phyloP scores from a whole-genome alignment of 2,329 filamentous ascomycete genomes.

The Claviceps africana region DNA sequence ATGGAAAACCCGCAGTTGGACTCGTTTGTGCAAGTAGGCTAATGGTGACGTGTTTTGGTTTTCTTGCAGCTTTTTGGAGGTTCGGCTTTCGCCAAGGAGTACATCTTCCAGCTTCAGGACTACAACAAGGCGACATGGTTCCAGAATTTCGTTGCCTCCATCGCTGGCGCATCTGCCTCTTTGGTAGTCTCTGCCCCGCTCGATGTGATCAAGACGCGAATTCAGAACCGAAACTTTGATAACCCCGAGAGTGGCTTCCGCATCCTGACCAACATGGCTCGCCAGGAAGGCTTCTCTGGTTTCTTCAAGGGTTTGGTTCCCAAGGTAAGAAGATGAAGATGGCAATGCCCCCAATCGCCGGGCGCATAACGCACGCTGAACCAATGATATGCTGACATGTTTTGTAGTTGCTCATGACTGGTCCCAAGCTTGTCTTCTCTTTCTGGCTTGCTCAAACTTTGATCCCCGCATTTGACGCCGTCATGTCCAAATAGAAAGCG shows the following conservation, averaged over 20 bases:
- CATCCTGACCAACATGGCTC: conserved; percentile 85
- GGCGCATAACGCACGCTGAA: conserved; percentile 2
- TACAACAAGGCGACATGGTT: conserved; percentile 92
- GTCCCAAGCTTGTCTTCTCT: conserved; percentile 96
- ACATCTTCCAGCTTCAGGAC: conserved; percentile 75
- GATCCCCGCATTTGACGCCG: conserved; percentile 72
- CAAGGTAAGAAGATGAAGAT: conserved; percentile 39
- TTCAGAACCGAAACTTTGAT: conserved; percentile 97
- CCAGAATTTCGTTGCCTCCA: conserved; percentile 95
- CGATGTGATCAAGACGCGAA: conserved; percentile 95
- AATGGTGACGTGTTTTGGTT: background rate
- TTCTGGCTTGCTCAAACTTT: conserved; percentile 99
- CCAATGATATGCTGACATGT: conserved; percentile 6
- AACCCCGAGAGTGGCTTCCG: conserved; percentile 89
- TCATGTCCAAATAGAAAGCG: conserved; percentile 15
- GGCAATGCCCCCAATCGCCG: background rate
- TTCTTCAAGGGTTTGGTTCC: conserved; percentile 98
- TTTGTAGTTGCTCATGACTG: conserved; percentile 79
- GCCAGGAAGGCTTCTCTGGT: conserved; percentile 67
- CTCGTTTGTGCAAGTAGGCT: background rate
- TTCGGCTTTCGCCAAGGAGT: conserved; percentile 94
- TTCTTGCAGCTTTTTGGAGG: conserved; percentile 79
- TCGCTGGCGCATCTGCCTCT: conserved; percentile 89
- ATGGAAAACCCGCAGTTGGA: background rate
- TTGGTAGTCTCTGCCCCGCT: conserved; percentile 89